Evolutionary conservation across 768 basidiomycete genomes (phyloP).

Genomic region (Auriscalpium microsporum): DNA sequence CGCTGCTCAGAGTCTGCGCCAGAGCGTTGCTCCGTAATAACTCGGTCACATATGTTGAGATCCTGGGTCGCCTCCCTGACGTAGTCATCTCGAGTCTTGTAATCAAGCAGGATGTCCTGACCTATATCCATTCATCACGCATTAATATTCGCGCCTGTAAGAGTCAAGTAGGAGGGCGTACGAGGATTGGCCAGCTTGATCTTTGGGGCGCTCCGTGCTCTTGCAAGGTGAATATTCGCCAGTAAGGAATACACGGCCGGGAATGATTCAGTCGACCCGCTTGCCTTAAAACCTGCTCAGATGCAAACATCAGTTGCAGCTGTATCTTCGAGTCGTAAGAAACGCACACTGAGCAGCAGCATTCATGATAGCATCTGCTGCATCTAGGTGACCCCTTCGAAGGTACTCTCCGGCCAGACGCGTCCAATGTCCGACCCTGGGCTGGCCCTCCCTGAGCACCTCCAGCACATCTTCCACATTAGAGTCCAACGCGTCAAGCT

Average conservation of each 20-base stretch:
- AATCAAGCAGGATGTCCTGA: constrained; percentile 51
- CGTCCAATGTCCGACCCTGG: constrained; percentile 69
- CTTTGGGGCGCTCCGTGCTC: constrained; percentile 81
- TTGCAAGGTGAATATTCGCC: constrained; percentile 77
- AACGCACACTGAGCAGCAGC: constrained; percentile 58
- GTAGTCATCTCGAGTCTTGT: constrained; percentile 60
- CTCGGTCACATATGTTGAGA: constrained; percentile 52
- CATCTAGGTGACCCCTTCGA: constrained; percentile 64
- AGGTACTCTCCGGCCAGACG: constrained; percentile 85
- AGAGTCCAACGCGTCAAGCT: constrained; percentile 79
- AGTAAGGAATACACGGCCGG: constrained; percentile 74
- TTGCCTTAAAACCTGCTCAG: constrained; percentile 41
- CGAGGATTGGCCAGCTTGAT: constrained; percentile 63
- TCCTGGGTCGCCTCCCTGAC: constrained; percentile 60
- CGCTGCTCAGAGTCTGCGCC: constrained; percentile 35
- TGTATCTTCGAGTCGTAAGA: neutral
- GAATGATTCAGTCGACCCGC: constrained; percentile 41
- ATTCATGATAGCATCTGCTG: constrained; percentile 67
- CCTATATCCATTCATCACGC: constrained; percentile 29
- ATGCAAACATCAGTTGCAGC: constrained; percentile 11
- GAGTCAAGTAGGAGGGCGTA: constrained; percentile 30
- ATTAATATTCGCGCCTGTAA: neutral
- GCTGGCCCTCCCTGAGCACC: constrained; percentile 63
- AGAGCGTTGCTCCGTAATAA: constrained; percentile 50
- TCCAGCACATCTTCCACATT: constrained; percentile 69